phyloP scores from a whole-genome alignment of 2,329 filamentous ascomycete genomes.

The Hymenoscyphus scutula region DNA sequence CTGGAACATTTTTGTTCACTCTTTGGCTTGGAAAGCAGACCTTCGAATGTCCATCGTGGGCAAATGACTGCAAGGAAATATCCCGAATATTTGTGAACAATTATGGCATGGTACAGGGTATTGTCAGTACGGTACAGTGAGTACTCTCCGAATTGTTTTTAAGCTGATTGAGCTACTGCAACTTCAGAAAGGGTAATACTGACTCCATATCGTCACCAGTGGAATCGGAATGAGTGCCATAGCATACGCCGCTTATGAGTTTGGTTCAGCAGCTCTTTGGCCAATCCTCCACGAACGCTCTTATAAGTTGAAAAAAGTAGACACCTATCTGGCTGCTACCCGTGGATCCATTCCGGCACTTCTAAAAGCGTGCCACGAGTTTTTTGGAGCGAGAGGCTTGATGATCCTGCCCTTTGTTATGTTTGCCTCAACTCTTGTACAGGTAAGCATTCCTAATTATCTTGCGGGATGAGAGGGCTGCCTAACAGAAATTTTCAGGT shows the following conservation, averaged over 20 bases:
- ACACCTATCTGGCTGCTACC: neutral
- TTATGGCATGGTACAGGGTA: neutral
- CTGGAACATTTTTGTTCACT: neutral
- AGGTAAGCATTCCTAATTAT: neutral
- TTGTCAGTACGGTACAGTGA: neutral
- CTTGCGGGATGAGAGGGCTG: neutral
- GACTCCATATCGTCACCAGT: too few species aligned
- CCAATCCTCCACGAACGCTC: neutral
- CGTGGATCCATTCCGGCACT: neutral
- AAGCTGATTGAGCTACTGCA: too few species aligned
- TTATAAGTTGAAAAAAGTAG: neutral
- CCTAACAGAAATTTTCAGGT: neutral
- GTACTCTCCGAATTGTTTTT: too few species aligned
- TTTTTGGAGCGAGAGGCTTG: neutral
- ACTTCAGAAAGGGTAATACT: too few species aligned
- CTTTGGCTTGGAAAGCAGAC: neutral
- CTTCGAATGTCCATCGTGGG: neutral
- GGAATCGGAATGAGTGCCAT: neutral
- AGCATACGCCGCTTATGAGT: neutral
- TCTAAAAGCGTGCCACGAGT: neutral
- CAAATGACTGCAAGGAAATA: neutral
- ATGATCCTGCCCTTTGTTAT: neutral
- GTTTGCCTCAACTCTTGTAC: neutral
- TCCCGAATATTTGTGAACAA: neutral
- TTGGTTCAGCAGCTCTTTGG: neutral